Conservation (phyloP, 352 stramenopile species). For the Pelagophyceae sp. region DNA sequence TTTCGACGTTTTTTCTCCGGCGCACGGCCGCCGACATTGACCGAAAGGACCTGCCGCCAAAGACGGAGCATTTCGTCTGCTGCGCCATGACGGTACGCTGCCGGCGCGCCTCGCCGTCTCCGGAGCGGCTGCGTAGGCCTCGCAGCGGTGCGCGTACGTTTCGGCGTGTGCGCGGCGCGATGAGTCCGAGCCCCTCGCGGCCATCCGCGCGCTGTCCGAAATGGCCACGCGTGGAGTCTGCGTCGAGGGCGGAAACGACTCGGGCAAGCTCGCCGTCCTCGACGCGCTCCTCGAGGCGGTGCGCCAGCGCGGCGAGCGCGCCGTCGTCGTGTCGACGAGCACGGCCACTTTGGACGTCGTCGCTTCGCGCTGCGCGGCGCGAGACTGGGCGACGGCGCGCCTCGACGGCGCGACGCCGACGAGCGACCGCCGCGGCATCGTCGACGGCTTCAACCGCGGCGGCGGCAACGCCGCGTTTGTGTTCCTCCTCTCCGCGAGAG, state of each 20-base stretch:
- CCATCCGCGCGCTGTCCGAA: not conserved
- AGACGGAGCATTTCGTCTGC: conserved; percentile 28
- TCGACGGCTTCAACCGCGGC: conserved; percentile 52
- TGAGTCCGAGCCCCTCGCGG: not conserved
- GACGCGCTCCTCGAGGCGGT: conserved; percentile 33
- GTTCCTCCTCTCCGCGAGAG: conserved; percentile 92
- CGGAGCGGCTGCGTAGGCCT: no score
- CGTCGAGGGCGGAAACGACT: conserved; percentile 26
- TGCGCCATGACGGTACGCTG: conserved; percentile 16
- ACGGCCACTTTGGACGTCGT: conserved; percentile 81
- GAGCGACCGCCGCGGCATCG: conserved; percentile 38
- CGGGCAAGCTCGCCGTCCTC: conserved; percentile 46
- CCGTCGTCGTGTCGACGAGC: conserved; percentile 59
- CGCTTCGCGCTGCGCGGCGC: conserved; percentile 54
- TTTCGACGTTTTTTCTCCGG: conserved; percentile 24
- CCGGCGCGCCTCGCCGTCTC: not conserved
- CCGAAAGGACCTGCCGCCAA: conserved; percentile 24
- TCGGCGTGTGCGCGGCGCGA: not conserved
- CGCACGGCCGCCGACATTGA: conserved; percentile 24
- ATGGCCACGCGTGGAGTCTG: not conserved
- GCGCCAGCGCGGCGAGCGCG: conserved; percentile 38
- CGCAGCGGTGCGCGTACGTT: conserved; percentile 24
- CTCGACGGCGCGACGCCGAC: conserved; percentile 49
- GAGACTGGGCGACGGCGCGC: conserved; percentile 37
- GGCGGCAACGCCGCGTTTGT: conserved; percentile 59